Base-by-base conservation (phyloP, 345 rosid genomes). In the Salix udensis region DNA sequence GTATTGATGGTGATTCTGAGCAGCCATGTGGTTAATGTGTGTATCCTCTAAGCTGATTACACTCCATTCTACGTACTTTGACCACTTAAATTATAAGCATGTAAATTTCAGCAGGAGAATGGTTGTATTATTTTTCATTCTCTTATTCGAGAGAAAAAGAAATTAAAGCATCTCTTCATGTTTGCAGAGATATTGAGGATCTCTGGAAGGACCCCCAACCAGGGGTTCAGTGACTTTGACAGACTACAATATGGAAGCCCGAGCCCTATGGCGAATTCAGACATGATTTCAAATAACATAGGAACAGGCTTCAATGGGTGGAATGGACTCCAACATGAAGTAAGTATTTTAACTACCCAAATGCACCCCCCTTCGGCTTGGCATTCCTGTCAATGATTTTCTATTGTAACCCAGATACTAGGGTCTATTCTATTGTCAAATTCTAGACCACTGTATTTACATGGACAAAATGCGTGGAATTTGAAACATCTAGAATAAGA, bases 241-340 rank as follows among this genome's bases (percentile, higher is more conserved):
- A 76, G 97, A 79, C 75, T 90, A 83, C 78, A 93, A 75, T 90
- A 88, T 75, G 88, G 98, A 85, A 94, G 94, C 82, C 93, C 94
- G n/a, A 90, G 95, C 86, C 97, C 95, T 72, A 91, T 94, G 98
- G 97, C 95, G 77, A 90, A 95, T 84, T 91, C 97, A 75, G 91
- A 86, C 80, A 88, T 85, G 30, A 83, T 91, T 76, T 85, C 96
- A 46, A 91, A 88, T 81, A 86, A 81, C 81, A 75, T 88, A 21
- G 90, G 91, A 74, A 77, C 86, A 40, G 87, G 90, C 67, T 78
- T 91, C 79, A 82, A 88, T 68, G 88, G 91, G 76, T 91, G 94
- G 98, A 94, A 88, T 85, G 88, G 91, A 71, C 84, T 86, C 76
- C 88, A 89, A 36, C 88, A 83, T 68, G 98, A 89, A 90, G 98